These are phyloP conservation scores for Lactuca saligna DNA, from an alignment of 129 eudicot genomes.

Conservation along the genomic window DNA sequence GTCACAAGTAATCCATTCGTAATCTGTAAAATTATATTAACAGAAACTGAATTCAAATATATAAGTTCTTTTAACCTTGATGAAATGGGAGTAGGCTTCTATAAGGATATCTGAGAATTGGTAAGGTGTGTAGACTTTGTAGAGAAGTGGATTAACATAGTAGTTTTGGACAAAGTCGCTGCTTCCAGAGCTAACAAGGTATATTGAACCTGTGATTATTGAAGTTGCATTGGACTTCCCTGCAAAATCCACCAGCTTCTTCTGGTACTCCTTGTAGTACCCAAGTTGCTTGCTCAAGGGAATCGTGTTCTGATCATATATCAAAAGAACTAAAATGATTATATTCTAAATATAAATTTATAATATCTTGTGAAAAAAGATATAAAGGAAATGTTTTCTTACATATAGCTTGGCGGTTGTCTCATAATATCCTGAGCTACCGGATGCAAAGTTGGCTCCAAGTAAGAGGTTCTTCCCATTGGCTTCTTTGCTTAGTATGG, in stretches of 20 bases:
- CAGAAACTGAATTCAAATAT: not conserved
- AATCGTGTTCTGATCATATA: slow-evolving; percentile 45
- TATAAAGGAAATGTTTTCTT: slow-evolving; percentile 12
- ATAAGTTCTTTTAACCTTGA: slow-evolving; percentile 45
- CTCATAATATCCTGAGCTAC: slow-evolving; percentile 81
- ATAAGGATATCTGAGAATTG: slow-evolving; percentile 74
- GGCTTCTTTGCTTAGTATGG: slow-evolving; percentile 77
- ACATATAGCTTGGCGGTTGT: slow-evolving; percentile 74
- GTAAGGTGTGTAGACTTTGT: slow-evolving; percentile 67
- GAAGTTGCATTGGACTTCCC: slow-evolving; percentile 72
- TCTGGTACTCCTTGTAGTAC: slow-evolving; percentile 75
- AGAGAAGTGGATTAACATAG: slow-evolving; percentile 77
- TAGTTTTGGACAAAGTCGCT: slow-evolving; percentile 90
- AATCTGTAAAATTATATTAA: not conserved
- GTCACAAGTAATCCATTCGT: slow-evolving; percentile 1
- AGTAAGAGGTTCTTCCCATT: slow-evolving; percentile 57
- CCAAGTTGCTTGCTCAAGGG: slow-evolving; percentile 72
- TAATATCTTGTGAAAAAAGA: not conserved
- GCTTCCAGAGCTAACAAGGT: slow-evolving; percentile 76
- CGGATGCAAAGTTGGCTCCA: slow-evolving; percentile 96
- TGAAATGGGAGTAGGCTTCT: slow-evolving; percentile 49
- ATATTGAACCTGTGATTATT: slow-evolving; percentile 64
- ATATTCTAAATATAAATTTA: no score
- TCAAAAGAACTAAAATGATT: not conserved
- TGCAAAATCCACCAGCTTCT: slow-evolving; percentile 48